Evolutionary conservation across 192 early-diverging fungal species (phyloP).

Genomic region (Polychytrium aggregatum): DNA sequence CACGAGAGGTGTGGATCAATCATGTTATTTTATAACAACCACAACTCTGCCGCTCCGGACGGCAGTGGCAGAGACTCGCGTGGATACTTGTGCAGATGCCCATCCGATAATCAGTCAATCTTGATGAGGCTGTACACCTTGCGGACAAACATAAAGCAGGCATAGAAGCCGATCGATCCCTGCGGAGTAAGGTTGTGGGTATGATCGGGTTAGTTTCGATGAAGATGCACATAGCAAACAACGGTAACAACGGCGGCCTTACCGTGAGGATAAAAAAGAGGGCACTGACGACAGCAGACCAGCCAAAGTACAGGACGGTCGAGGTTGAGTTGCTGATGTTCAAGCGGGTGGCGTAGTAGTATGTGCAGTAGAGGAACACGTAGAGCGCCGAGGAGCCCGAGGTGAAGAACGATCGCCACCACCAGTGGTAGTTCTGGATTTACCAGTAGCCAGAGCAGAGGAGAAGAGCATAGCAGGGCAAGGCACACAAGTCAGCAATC

Average conservation of each 20-base stretch:
- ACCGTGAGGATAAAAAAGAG: conserved; percentile 53
- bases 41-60: no score
- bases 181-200: conserved; percentile 1
- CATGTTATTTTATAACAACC: no score
- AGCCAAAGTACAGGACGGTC: conserved; percentile 64
- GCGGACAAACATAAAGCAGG: conserved; percentile 59
- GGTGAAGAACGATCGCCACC: conserved; percentile 84
- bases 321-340: conserved; percentile 52
- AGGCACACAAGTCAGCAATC: background rate
- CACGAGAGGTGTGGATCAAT: no score
- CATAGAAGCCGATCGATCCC: conserved; percentile 70
- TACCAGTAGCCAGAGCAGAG: no score
- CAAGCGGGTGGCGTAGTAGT: conserved; percentile 60
- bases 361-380: conserved; percentile 68
- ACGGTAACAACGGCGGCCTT: no score
- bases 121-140: conserved; percentile 68
- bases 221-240: background rate
- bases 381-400: conserved; percentile 64
- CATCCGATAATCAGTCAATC: conserved; percentile 30
- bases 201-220: background rate
- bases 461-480: conserved; percentile 7
- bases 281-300: conserved; percentile 45
- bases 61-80: no score
- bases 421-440: no score
- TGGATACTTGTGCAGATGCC: no score